Percentiles rank a stretch among this genome's conserved stretches.
phyloP scores from a whole-genome alignment of 352 stramenopile species.

The Pythium scleroteichum region DNA sequence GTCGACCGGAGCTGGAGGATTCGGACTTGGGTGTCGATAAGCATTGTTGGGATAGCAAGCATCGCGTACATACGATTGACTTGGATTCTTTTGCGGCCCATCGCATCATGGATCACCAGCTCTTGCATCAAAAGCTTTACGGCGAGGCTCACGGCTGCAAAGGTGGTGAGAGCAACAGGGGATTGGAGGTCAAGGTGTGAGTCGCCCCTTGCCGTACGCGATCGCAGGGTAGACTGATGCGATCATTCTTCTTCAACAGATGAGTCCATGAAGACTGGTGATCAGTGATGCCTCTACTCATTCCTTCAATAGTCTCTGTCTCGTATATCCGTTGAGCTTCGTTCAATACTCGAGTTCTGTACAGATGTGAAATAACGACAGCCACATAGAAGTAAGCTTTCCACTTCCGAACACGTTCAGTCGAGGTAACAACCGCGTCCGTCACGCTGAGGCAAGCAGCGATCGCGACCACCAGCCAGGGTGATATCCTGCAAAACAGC shows the following conservation, averaged over 20 bases:
- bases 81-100: slow-evolving; percentile 9
- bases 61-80: slow-evolving; percentile 21
- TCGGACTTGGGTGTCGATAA: slow-evolving; percentile 30
- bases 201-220: slow-evolving; percentile 6
- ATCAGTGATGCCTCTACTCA: background rate
- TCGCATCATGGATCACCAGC: slow-evolving; percentile 1
- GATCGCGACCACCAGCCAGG: too few species aligned
- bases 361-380: background rate
- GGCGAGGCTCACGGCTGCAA: background rate
- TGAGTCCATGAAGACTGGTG: background rate
- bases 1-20: slow-evolving; percentile 21
- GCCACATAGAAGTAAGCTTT: background rate
- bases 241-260: slow-evolving; percentile 10
- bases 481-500: too few species aligned
- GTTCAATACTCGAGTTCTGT: background rate
- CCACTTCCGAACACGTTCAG: background rate
- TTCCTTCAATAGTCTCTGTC: background rate
- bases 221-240: background rate
- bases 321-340: background rate
- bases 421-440: background rate
- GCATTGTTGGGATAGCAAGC: slow-evolving; percentile 20
- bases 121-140: slow-evolving; percentile 13
- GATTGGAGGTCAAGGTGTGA: slow-evolving; percentile 3
- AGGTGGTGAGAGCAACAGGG: background rate
- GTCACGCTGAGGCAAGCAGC: slow-evolving; percentile 9